Percentiles rank a stretch among this genome's conserved stretches.
phyloP scores from a whole-genome alignment of 2,329 filamentous ascomycete genomes.

The Hypoxylon rubiginosum region DNA sequence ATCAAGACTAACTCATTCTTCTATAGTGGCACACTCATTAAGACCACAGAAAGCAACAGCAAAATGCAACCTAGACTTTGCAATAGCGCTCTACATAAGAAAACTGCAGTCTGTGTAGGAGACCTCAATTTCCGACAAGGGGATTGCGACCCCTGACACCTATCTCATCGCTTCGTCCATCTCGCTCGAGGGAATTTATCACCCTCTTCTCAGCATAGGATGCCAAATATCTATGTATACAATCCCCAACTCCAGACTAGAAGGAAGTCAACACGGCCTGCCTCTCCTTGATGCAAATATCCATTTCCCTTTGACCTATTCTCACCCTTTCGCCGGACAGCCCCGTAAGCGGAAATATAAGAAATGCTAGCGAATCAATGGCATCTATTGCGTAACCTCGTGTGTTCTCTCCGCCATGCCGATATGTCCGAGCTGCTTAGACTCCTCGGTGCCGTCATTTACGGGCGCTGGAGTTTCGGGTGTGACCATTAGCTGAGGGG shows the following conservation, averaged over 20 bases:
- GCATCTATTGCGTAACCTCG: conserved; percentile 54
- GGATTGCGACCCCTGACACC: not conserved
- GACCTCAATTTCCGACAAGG: conserved; percentile 17
- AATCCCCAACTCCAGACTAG: conserved; percentile 38
- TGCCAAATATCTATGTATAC: conserved; percentile 47
- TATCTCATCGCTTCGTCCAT: conserved; percentile 19
- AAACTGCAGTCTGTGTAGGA: conserved; percentile 9
- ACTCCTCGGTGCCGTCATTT: conserved; percentile 53
- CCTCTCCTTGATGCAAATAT: conserved; percentile 39
- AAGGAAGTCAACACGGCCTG: conserved; percentile 30
- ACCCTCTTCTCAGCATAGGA: conserved; percentile 38
- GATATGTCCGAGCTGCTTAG: conserved; percentile 61
- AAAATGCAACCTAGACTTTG: conserved; percentile 5
- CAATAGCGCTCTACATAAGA: conserved; percentile 24
- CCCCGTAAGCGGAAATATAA: conserved; percentile 5
- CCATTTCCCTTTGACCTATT: conserved; percentile 32
- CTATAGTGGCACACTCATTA: not conserved
- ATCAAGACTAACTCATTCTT: conserved; percentile 8
- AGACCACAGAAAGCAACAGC: conserved; percentile 6
- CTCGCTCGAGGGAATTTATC: conserved; percentile 29
- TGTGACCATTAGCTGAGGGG: conserved; percentile 63
- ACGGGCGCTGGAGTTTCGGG: conserved; percentile 61
- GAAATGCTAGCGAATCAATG: conserved; percentile 5
- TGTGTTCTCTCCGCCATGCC: conserved; percentile 54
- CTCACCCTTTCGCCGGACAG: conserved; percentile 12